Base-by-base conservation (phyloP, 441 rosid species). In the Aquilaria agallochum region DNA sequence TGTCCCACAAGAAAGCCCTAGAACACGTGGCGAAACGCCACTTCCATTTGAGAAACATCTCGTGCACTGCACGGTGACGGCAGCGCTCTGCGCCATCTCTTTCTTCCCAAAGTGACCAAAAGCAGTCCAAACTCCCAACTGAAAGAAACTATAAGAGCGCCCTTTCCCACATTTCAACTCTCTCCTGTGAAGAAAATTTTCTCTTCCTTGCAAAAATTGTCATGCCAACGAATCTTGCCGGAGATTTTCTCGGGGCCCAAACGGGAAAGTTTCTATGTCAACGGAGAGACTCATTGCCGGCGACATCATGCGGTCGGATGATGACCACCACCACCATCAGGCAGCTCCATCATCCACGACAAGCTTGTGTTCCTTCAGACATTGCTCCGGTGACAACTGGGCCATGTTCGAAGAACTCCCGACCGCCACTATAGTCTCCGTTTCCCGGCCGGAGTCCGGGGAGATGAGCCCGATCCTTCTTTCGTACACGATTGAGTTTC, bases 391-490 rank as follows among this genome's bases (percentile, higher is more conserved):
- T 46, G 64, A 65, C 11, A 46, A 12, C 15, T 75, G 56, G 36
- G 61, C 76, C 56, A 72, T 85, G 46, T 87, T 87, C 68, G 86
- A 85, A 0, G 86, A 81, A 66, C 76, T 87, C 55, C 95, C 91
- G 0, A 75, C 20, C 59, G 89, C 84, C 15, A 61, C 68, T 42
- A 77, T 85, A 59, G 82, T 83, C 15, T 83, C 86, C 2, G 87
- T 85, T 14, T 80, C 84, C 11, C 70, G 76, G 68, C 86, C 89
- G 2, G 95, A 87, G 51, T 74, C 84, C 2, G 78, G 78, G 30
- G 95, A 87, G 55, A 76, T 83, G 63, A 85, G 89, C 30, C 95
- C 95, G 62, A 79, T 87, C 79, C 82, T 80, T 65, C 68, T 85
- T 62, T 83, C 91, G 51, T 87, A 85, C 72, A 80, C 83, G 31